Evolutionary conservation across 805 yeast genomes (phyloP), one percentile per base, ranked within the genome.

Genomic region (Zygoascus tannicola): DNA sequence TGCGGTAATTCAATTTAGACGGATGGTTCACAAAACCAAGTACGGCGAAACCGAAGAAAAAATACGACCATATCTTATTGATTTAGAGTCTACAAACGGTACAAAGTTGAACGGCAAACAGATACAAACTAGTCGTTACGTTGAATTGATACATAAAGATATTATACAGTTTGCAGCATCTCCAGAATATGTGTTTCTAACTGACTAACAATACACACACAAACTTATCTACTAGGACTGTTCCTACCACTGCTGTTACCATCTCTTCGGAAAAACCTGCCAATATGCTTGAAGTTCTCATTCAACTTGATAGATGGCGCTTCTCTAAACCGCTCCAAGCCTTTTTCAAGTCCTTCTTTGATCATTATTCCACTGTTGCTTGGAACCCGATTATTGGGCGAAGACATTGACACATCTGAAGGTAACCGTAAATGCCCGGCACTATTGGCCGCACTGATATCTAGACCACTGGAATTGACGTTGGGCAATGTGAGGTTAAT

Each of bases 211-310:
- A 22, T 23, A 35, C 18, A n/a, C 20, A 15, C n/a, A 15, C 18
- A 12, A 21, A 8, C 3, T 12, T 19, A 37, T 15, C 38, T 35
- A 8, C 38, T 21, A 10, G 40, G 40, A 37, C 40, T 37, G 15
- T 37, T 37, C 15, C 32, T 37, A 26, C 39, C 21, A 7, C 22
- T 18, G 15, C 52, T 48, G 21, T 44, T 42, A n/a, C 56, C 57
- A 38, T 60, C 64, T 45, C 70, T 64, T 45, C 71, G 67, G 57
- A 75, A 75, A 41, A 75, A 64, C 45, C 81, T 75, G 5, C 85
- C 84, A 47, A 81, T 70, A 48, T 67, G 75, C 54, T 71, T 74
- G 59, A 80, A 70, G 50, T 79, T 80, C 55, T 81, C 86, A 56
- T 80, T 80, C 44, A 81, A 57, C 52, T 74, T 79, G 57, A 67